A percentile compares a stretch with the other conserved stretches of the same genome.
Evolutionary conservation across 176 grass and related monocot genomes (phyloP).

Genomic region (Phragmites australis): DNA sequence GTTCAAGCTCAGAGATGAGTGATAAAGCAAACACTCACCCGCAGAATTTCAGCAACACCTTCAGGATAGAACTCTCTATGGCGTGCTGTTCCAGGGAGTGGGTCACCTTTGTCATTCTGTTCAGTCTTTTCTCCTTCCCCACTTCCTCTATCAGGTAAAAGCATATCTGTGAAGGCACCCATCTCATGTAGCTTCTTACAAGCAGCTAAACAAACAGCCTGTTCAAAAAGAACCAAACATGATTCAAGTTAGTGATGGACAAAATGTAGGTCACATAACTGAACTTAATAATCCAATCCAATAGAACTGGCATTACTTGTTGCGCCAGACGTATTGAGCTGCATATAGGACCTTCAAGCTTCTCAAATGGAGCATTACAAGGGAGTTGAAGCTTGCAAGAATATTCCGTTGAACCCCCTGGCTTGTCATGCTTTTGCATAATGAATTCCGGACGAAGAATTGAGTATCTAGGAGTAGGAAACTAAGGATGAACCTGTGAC

Average conservation of each 20-base stretch:
- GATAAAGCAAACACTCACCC: conserved; percentile 47
- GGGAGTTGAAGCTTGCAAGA: conserved; percentile 97
- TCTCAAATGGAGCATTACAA: conserved; percentile 97
- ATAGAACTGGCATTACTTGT: conserved; percentile 62
- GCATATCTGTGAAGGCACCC: conserved; percentile 97
- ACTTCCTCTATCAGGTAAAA: conserved; percentile 95
- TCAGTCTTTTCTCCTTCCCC: conserved; percentile 79
- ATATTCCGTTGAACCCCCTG: conserved; percentile 71
- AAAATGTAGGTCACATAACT: conserved; percentile 6
- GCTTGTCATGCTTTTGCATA: conserved; percentile 78
- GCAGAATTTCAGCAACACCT: conserved; percentile 87
- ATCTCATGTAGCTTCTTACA: conserved; percentile 99
- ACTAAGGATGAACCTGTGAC: conserved; percentile 4
- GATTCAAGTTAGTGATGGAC: conserved; percentile 22
- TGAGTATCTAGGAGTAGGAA: conserved; percentile 65
- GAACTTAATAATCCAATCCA: conserved; percentile 12
- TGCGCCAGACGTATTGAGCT: conserved; percentile 88
- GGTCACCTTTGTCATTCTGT: conserved; percentile 87
- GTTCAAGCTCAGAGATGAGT: conserved; percentile 32
- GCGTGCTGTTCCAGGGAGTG: conserved; percentile 86
- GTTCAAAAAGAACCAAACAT: conserved; percentile 18
- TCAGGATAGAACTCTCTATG: conserved; percentile 99
- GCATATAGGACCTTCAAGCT: conserved; percentile 92
- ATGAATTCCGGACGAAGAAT: conserved; percentile 97
- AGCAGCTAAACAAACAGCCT: conserved; percentile 98